Conservation (phyloP, 176 grass and related monocot genomes). For the Alloteropsis semialata region DNA sequence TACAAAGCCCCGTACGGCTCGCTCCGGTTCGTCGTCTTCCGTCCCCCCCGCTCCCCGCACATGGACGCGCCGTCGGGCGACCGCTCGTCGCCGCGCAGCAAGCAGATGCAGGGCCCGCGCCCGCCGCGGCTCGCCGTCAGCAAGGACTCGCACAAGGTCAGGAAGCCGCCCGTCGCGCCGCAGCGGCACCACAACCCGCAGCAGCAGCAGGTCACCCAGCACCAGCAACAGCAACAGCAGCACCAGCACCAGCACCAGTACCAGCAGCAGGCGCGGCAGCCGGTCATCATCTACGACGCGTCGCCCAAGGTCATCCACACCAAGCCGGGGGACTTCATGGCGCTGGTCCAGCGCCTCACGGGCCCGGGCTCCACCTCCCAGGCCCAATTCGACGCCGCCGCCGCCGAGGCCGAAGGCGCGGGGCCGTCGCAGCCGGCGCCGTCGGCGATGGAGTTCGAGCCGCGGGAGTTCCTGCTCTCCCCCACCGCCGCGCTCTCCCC, state of each 20-base stretch:
- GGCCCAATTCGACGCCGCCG: not conserved
- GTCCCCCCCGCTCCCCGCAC: not conserved
- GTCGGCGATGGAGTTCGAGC: not conserved
- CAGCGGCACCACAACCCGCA: constrained; percentile 1
- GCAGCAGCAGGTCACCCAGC: not conserved
- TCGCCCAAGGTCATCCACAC: constrained; percentile 94
- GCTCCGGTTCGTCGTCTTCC: not conserved
- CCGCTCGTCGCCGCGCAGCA: constrained; percentile 58
- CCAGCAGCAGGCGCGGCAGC: constrained; percentile 5
- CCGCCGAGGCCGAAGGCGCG: rapidly evolving
- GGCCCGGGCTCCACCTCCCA: constrained; percentile 34
- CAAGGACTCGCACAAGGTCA: constrained; percentile 83
- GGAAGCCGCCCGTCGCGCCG: constrained; percentile 72
- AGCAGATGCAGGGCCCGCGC: constrained; percentile 76
- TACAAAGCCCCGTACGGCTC: not conserved
- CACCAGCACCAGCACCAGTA: not conserved
- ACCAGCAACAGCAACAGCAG: not conserved
- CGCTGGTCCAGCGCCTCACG: constrained; percentile 85
- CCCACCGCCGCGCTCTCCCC: constrained; percentile 61
- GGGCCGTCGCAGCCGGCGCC: not conserved
- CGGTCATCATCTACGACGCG: constrained; percentile 88
- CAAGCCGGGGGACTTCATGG: constrained; percentile 80
- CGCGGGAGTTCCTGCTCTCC: constrained; percentile 31
- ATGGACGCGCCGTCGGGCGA: constrained; percentile 52
- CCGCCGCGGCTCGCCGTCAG: constrained; percentile 65